These are phyloP conservation scores for Dactylellina haptotyla DNA, from an alignment of 2,329 filamentous ascomycete species.

Conservation along the genomic window DNA sequence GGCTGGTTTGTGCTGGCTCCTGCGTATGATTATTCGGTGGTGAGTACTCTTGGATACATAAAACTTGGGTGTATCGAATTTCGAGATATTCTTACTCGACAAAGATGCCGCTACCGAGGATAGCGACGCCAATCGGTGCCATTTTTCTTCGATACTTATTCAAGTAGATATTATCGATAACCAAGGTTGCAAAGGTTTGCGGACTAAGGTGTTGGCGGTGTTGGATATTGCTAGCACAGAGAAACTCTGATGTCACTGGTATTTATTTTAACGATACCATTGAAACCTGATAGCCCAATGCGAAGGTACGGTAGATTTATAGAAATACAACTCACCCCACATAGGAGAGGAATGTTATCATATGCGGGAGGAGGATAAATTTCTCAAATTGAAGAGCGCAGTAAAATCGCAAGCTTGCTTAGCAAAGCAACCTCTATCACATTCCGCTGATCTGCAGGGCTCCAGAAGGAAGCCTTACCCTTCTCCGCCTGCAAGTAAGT, in stretches of 20 bases:
- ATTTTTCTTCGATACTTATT: too few species aligned
- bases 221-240: slow-evolving; percentile 25
- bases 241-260: slow-evolving; percentile 17
- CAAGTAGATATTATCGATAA: too few species aligned
- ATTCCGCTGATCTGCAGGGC: background rate
- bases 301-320: background rate
- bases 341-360: too few species aligned
- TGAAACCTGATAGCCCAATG: too few species aligned
- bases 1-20: slow-evolving; percentile 65
- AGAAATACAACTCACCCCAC: too few species aligned
- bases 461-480: background rate
- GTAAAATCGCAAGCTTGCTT: background rate
- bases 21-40: slow-evolving; percentile 39
- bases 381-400: background rate
- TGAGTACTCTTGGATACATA: background rate
- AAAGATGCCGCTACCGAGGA: slow-evolving; percentile 73
- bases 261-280: background rate
- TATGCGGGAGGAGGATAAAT: too few species aligned
- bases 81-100: slow-evolving; percentile 65
- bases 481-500: background rate
- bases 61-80: slow-evolving; percentile 66
- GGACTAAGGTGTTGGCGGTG: slow-evolving; percentile 23
- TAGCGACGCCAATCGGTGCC: slow-evolving; percentile 67
- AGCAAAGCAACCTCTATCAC: background rate
- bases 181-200: too few species aligned